Conservation (phyloP, 176 grass and related monocot species). For the Avena eriantha region DNA sequence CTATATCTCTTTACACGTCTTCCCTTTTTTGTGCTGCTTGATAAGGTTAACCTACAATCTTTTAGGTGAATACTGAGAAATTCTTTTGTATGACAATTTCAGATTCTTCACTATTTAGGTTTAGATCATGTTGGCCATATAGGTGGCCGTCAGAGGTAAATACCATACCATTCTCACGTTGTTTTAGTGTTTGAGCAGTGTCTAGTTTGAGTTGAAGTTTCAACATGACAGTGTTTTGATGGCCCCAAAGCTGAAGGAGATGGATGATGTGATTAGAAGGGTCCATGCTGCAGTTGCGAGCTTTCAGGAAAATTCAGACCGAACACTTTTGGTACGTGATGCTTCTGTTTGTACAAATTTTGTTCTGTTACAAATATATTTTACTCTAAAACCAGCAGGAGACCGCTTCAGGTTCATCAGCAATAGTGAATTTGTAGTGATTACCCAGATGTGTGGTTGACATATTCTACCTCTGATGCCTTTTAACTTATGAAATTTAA, state of each 20-base stretch:
- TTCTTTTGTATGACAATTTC: conserved; percentile 44
- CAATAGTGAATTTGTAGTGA: conserved; percentile 10
- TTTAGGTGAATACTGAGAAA: conserved; percentile 22
- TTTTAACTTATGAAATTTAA: conserved; percentile 1
- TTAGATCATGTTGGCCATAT: conserved; percentile 97
- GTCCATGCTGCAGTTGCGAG: conserved; percentile 55
- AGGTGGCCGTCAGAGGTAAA: conserved; percentile 79
- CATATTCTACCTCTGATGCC: conserved; percentile 2
- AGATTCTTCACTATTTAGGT: conserved; percentile 95
- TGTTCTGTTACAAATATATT: not conserved
- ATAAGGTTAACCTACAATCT: conserved; percentile 5
- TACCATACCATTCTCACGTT: conserved; percentile 16
- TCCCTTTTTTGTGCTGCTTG: conserved; percentile 13
- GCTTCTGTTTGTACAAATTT: conserved; percentile 20
- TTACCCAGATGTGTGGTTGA: not conserved
- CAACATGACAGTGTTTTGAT: conserved; percentile 71
- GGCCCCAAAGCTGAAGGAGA: conserved; percentile 91
- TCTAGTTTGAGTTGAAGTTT: conserved; percentile 39
- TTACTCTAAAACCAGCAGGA: not conserved
- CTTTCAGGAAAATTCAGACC: conserved; percentile 51
- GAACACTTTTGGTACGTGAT: conserved; percentile 80
- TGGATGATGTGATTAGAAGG: conserved; percentile 89
- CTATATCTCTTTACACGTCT: not conserved
- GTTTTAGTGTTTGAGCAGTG: conserved; percentile 2
- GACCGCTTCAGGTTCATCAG: not conserved